Base-by-base conservation (phyloP, 148 eudicot genomes). In the Camellia sinensis region DNA sequence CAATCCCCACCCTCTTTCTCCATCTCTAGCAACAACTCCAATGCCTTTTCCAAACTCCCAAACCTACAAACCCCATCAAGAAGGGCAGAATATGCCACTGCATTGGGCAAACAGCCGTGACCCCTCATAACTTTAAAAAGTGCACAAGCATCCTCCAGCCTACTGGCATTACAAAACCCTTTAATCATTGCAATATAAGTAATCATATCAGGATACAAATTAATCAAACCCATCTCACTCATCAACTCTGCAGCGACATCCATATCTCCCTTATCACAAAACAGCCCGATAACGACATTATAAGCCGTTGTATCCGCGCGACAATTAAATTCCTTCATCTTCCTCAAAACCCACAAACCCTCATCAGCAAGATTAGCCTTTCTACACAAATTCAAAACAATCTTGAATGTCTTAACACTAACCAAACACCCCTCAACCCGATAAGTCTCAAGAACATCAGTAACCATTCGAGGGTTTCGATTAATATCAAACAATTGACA, bases 341-440 rank as follows among this genome's bases (percentile, higher is more conserved):
- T 89, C 87, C 89, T 89, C 89, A 93, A 84, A 52, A 95, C 94
- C 94, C 91, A 87, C 83, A 95, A 83, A 70, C 84, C 90, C 84
- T 88, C 89, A 71, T 90, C 83, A 63, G 83, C 91, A 82, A 84
- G 73, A 79, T 83, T 85, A 81, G 88, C 96, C 82, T 89, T 92
- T 56, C 83, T 85, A 84, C 96, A 93, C 88, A 93, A 85, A 73
- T 86, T 90, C 87, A 95, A 78, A n/a, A 95, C 80, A 41, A 93
- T 83, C 80, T 85, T 91, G 78, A 90, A 88, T 82, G 85, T 79
- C 81, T 89, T 92, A 41, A 85, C 87, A 83, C 82, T 87, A 75
- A 84, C 83, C 10, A 68, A 83, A 81, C 77, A 89, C 2, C 84
- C 88, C 76, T 93, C 97, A 75, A 4, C 80, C 70, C 81, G 71